Evolutionary conservation across 2,329 filamentous ascomycete species (phyloP).

Genomic region (Neofusicoccum parvum): DNA sequence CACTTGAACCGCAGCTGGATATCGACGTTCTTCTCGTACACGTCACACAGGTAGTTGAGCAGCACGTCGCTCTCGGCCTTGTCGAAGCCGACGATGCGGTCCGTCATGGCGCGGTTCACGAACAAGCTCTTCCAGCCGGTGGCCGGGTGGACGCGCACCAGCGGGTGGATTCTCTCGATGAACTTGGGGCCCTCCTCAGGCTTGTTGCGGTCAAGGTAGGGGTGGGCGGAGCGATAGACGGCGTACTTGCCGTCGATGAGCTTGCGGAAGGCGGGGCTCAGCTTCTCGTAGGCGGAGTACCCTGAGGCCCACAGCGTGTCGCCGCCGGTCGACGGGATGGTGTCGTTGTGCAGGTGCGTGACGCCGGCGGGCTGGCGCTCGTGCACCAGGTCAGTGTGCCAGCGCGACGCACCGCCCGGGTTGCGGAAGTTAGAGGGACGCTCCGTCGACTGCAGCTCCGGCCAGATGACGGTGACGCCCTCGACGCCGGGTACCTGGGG

Average conservation of each 20-base stretch:
- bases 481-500: conserved; percentile 68
- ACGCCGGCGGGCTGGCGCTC: conserved; percentile 70
- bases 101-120: conserved; percentile 72
- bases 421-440: conserved; percentile 63
- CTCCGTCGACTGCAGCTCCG: conserved; percentile 66
- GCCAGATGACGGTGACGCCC: conserved; percentile 65
- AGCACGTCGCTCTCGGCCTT: conserved; percentile 69
- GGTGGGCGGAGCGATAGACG: conserved; percentile 67
- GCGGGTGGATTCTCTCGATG: conserved; percentile 68
- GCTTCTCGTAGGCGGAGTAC: conserved; percentile 72
- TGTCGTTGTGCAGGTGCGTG: conserved; percentile 71
- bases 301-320: conserved; percentile 74
- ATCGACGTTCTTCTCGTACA: conserved; percentile 70
- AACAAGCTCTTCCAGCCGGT: conserved; percentile 75
- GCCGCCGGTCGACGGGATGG: conserved; percentile 64
- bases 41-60: conserved; percentile 66
- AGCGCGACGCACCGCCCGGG: conserved; percentile 67
- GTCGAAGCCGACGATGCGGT: conserved; percentile 69
- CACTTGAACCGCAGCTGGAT: conserved; percentile 74
- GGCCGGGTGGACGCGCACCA: conserved; percentile 71
- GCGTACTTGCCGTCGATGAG: conserved; percentile 69
- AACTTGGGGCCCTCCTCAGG: conserved; percentile 64
- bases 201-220: conserved; percentile 66
- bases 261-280: conserved; percentile 69
- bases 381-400: conserved; percentile 73